These are phyloP conservation scores for Aspergillus intermedius DNA, from an alignment of 2,329 filamentous ascomycete species.

Conservation along the genomic window DNA sequence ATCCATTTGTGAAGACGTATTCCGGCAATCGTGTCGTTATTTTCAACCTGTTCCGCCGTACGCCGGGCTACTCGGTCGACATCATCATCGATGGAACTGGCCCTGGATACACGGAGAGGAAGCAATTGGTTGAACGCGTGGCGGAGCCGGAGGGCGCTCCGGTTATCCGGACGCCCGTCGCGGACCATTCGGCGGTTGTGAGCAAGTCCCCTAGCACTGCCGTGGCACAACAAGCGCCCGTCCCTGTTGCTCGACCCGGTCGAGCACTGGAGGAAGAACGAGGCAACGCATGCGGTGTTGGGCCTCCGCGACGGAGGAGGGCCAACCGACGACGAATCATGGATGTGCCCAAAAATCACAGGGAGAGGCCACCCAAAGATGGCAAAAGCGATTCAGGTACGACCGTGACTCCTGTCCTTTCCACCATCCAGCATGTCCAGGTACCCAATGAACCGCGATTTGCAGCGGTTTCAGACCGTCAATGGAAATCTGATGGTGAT, in stretches of 20 bases:
- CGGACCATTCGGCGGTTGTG: slow-evolving; percentile 59
- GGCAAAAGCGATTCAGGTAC: slow-evolving; percentile 22
- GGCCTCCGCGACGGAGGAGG: slow-evolving; percentile 41
- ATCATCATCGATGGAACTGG: slow-evolving; percentile 79
- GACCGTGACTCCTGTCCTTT: slow-evolving; percentile 23
- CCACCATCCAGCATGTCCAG: slow-evolving; percentile 22
- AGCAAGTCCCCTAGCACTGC: slow-evolving; percentile 44
- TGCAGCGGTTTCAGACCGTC: slow-evolving; percentile 20
- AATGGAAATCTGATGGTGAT: slow-evolving; percentile 26
- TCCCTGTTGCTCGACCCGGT: neutral
- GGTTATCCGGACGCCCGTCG: slow-evolving; percentile 63
- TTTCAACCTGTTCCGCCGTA: slow-evolving; percentile 90
- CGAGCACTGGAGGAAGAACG: slow-evolving; percentile 10
- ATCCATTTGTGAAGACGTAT: slow-evolving; percentile 85
- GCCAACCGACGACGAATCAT: slow-evolving; percentile 52
- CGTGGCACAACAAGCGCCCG: slow-evolving; percentile 31
- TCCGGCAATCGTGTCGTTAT: slow-evolving; percentile 79
- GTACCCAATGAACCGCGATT: slow-evolving; percentile 19
- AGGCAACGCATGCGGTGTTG: slow-evolving; percentile 22
- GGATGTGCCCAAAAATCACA: slow-evolving; percentile 44
- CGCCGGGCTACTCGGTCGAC: slow-evolving; percentile 84
- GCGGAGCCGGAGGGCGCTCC: slow-evolving; percentile 70
- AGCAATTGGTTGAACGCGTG: slow-evolving; percentile 73
- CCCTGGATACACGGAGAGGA: slow-evolving; percentile 78
- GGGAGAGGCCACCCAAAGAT: slow-evolving; percentile 14